phyloP scores from a whole-genome alignment of 257 asterid species.

The Pogostemon cablin region DNA sequence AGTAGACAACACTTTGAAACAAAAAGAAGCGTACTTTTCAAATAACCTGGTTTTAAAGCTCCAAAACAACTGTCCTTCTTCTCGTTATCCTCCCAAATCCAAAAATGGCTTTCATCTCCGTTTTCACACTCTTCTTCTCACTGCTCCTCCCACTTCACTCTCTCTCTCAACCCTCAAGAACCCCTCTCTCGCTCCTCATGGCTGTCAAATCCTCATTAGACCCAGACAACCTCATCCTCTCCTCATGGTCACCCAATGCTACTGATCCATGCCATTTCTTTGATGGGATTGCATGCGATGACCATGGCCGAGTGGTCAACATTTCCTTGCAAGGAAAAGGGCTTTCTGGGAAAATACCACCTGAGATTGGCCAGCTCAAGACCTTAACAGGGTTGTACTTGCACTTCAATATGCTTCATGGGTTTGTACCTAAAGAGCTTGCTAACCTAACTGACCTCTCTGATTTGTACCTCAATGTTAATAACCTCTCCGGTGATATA shows the following conservation, averaged over 20 bases:
- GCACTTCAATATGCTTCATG: conserved; percentile 88
- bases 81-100: conserved; percentile 29
- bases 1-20: conserved; percentile 16
- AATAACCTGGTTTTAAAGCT: conserved; percentile 12
- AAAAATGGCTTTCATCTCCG: conserved; percentile 48
- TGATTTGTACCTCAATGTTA: conserved; percentile 93
- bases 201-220: conserved; percentile 74
- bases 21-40: conserved; percentile 30
- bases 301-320: conserved; percentile 73
- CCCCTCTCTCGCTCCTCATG: conserved; percentile 59
- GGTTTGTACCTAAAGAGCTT: conserved; percentile 79
- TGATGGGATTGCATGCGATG: conserved; percentile 85
- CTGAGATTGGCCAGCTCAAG: conserved; percentile 79
- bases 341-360: conserved; percentile 76
- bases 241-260: conserved; percentile 73
- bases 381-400: conserved; percentile 85
- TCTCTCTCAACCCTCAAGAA: conserved; percentile 32
- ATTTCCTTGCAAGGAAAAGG: conserved; percentile 89
- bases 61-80: conserved; percentile 39
- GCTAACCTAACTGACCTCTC: conserved; percentile 69
- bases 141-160: conserved; percentile 33
- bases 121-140: conserved; percentile 37
- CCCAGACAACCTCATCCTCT: conserved; percentile 62
- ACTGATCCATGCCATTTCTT: conserved; percentile 71
- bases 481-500: conserved; percentile 72